Evolutionary conservation across 305 asterid species (phyloP).

Genomic region (Fraxinus sp.): DNA sequence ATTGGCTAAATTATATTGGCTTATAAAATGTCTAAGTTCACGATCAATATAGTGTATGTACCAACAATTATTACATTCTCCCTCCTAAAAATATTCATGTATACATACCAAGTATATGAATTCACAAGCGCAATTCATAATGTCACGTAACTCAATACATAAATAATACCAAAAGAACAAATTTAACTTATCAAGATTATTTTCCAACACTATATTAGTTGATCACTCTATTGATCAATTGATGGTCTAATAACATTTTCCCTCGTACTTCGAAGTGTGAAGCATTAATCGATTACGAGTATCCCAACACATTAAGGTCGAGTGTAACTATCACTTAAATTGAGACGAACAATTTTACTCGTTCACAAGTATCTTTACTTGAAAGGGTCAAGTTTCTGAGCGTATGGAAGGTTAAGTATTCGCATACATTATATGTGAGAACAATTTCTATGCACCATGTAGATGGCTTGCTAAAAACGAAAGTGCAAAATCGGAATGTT

Average conservation of each 20-base stretch:
- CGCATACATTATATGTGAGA: no score
- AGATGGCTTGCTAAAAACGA: conserved; percentile 27
- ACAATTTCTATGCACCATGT: no score
- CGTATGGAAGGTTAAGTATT: no score
- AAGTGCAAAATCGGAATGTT: neutral
- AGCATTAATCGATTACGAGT: neutral
- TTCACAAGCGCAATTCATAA: neutral
- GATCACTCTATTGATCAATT: no score
- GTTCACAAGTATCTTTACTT: neutral
- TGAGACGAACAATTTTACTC: neutral
- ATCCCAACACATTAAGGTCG: neutral
- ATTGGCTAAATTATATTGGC: conserved; percentile 33
- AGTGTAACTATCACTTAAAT: neutral
- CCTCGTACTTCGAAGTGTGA: neutral
- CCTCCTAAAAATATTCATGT: neutral
- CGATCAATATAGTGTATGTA: no score
- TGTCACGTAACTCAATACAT: neutral
- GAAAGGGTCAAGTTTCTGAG: neutral
- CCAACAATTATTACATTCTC: neutral
- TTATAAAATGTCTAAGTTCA: no score
- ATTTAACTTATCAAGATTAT: no score
- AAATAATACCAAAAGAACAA: no score
- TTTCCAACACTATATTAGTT: no score
- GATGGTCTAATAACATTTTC: no score
- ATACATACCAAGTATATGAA: no score